Evolutionary conservation across 2,329 filamentous ascomycete genomes (phyloP).

Genomic region (Colletotrichum viniferum): DNA sequence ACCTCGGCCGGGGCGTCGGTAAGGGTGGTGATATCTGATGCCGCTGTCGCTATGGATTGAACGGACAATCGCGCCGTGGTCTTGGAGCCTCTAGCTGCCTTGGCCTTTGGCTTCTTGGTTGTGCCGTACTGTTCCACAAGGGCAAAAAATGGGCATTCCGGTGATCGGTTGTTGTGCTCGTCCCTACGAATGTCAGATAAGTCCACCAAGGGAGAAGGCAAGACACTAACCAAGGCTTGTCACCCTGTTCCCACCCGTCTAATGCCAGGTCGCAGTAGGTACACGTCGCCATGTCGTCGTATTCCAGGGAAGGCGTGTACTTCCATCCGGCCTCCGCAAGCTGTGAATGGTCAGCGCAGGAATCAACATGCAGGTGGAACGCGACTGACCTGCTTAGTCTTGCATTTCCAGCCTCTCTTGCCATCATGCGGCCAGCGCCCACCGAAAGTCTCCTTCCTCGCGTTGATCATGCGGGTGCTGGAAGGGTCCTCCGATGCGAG

Average conservation of each 20-base stretch:
- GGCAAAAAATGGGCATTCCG: constrained; percentile 82
- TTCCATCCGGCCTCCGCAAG: constrained; percentile 94
- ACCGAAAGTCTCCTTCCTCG: constrained; percentile 83
- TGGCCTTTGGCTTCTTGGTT: constrained; percentile 63
- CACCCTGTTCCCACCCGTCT: constrained; percentile 92
- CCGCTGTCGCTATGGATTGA: constrained; percentile 57
- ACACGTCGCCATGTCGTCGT: constrained; percentile 89
- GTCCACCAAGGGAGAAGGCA: background rate
- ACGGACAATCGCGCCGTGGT: constrained; percentile 64
- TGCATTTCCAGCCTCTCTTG: constrained; percentile 89
- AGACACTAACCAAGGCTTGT: constrained; percentile 78
- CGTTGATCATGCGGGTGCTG: constrained; percentile 72
- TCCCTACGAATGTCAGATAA: constrained; percentile 58
- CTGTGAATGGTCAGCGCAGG: constrained; percentile 43
- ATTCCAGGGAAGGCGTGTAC: constrained; percentile 83
- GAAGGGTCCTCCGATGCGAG: constrained; percentile 76
- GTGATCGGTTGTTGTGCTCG: constrained; percentile 81
- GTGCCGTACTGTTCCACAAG: constrained; percentile 63
- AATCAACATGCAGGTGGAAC: background rate
- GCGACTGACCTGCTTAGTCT: constrained; percentile 75
- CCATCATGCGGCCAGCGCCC: constrained; percentile 86
- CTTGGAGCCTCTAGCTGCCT: constrained; percentile 66
- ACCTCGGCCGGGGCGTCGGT: constrained; percentile 52
- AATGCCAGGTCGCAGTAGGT: constrained; percentile 88
- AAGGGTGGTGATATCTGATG: constrained; percentile 54